Base-by-base conservation (phyloP, 768 basidiomycete genomes). In the Pisolithus orientalis region DNA sequence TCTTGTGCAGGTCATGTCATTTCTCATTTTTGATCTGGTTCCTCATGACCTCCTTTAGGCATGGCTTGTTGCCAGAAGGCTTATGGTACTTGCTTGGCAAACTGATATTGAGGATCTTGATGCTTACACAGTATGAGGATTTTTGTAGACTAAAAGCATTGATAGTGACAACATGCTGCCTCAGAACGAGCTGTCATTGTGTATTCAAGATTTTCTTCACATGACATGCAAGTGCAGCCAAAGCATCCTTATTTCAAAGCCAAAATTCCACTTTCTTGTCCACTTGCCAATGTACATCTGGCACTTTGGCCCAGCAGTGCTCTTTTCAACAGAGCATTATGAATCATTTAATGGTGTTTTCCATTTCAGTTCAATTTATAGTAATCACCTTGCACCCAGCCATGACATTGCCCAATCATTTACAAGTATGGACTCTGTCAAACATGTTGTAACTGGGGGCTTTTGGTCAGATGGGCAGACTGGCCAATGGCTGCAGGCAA, bases 11-110 rank as follows among this genome's bases (percentile, higher is more conserved):
- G 59, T 67, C 1, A 71, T 66, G 53, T 58, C 65, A 0, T 65
- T 59, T 44, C 50, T 65, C 0, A 49, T 71, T 0, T 63, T 73
- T n/a, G 65, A 72, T 24, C 60, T 77, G 4, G 58, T 67, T 0
- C 57, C 60, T 5, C 2, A 29, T 0, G 38, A 7, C 1, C 59
- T 65, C 2, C 67, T 73, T 25, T 6, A 49, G 3, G 54, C 69
- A 0, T 71, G 66, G 38, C 64, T 64, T 14, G 59, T 70, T 0
- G 56, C 71, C 14, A 71, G 72, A 0, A 59, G 65, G 9, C 65
- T 78, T 0, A 42, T 63, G 0, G 69, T 73, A 0, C 59, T 76
- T 0, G 57, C 78, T 0, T 79, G 77, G 78, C 55, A 73, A 8
- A 65, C 67, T 0, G 65, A 68, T 53, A 78, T 78, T 39, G 47